phyloP scores from a whole-genome alignment of 2,329 filamentous ascomycete genomes.

The Balansia obtecta region DNA sequence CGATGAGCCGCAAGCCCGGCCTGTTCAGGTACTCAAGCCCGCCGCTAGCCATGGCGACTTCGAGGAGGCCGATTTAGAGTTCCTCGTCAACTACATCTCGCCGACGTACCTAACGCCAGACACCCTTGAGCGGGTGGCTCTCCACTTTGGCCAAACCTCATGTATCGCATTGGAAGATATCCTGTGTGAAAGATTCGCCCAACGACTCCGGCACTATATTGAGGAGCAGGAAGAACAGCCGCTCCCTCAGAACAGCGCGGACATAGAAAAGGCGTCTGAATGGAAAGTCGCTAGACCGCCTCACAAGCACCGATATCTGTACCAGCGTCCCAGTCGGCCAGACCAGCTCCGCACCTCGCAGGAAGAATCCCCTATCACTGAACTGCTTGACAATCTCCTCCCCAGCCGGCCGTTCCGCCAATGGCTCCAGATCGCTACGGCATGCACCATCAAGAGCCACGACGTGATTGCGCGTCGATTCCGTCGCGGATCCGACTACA shows the following conservation, averaged over 20 bases:
- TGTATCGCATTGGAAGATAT: constrained; percentile 74
- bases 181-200: constrained; percentile 64
- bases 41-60: constrained; percentile 43
- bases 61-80: constrained; percentile 72
- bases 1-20: constrained; percentile 60
- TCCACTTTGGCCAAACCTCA: constrained; percentile 70
- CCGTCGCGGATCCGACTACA: constrained; percentile 79
- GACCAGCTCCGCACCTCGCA: constrained; percentile 22
- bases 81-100: constrained; percentile 79
- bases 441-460: constrained; percentile 57
- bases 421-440: constrained; percentile 78
- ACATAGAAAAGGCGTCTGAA: constrained; percentile 43
- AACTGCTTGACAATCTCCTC: constrained; percentile 70
- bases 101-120: constrained; percentile 88
- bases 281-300: constrained; percentile 79
- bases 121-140: constrained; percentile 68
- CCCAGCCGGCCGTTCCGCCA: constrained; percentile 78
- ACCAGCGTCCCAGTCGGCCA: constrained; percentile 46
- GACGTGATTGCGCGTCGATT: constrained; percentile 80
- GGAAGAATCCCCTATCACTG: constrained; percentile 50
- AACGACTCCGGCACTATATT: constrained; percentile 58
- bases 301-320: constrained; percentile 90
- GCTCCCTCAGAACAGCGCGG: constrained; percentile 33
- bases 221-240: constrained; percentile 45
- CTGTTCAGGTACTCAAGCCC: constrained; percentile 32